Evolutionary conservation across 768 basidiomycete genomes (phyloP).

Genomic region (Clitopilus passeckerianus): DNA sequence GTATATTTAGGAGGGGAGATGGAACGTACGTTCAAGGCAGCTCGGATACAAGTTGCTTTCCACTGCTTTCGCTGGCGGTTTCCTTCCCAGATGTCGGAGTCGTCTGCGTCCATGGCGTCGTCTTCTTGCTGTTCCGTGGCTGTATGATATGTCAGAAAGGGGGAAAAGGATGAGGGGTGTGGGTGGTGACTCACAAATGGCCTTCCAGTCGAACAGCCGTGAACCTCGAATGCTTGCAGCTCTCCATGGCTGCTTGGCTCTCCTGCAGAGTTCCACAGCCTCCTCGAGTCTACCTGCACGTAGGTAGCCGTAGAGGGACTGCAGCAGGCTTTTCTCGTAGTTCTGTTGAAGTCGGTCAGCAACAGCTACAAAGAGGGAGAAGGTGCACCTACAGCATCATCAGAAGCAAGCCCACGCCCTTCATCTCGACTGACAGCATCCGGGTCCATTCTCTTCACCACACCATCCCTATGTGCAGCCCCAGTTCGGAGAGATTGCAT

Average conservation of each 20-base stretch:
- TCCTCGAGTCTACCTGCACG: slow-evolving; percentile 83
- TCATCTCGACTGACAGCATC: slow-evolving; percentile 67
- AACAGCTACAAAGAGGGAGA: neutral
- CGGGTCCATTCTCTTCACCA: slow-evolving; percentile 74
- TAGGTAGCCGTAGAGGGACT: slow-evolving; percentile 76
- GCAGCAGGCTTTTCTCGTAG: slow-evolving; percentile 74
- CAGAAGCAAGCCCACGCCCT: slow-evolving; percentile 56
- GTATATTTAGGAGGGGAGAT: slow-evolving; percentile 45
- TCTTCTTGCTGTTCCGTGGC: slow-evolving; percentile 39
- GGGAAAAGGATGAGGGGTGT: neutral
- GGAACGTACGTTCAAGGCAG: slow-evolving; percentile 73
- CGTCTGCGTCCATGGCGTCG: slow-evolving; percentile 43
- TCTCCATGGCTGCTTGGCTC: slow-evolving; percentile 87
- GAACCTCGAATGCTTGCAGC: slow-evolving; percentile 88
- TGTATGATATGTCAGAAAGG: slow-evolving; percentile 5
- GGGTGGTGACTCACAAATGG: slow-evolving; percentile 46
- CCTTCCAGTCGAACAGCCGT: slow-evolving; percentile 69
- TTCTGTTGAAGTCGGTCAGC: slow-evolving; percentile 36
- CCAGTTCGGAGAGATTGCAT: slow-evolving; percentile 61
- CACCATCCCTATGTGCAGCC: slow-evolving; percentile 33
- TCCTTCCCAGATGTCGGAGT: slow-evolving; percentile 60
- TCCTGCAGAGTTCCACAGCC: slow-evolving; percentile 76
- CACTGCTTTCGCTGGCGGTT: slow-evolving; percentile 77
- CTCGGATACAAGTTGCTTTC: slow-evolving; percentile 81
- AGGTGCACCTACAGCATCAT: slow-evolving; percentile 63